Evolutionary conservation across 129 eudicot genomes (phyloP).

Genomic region (Escallonia rubra): DNA sequence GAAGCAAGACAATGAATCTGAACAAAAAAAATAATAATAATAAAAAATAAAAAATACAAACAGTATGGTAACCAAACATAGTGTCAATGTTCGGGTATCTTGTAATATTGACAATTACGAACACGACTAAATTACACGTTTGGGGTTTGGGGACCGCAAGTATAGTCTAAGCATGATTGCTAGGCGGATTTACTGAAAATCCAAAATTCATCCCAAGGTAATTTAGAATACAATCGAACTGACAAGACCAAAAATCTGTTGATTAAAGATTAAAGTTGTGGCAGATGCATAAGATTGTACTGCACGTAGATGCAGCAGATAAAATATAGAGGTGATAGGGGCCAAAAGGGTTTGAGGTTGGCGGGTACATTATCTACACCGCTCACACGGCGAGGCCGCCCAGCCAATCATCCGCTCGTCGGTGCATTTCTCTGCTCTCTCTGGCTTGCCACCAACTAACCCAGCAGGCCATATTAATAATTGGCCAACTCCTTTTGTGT

Average conservation of each 20-base stretch:
- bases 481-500: conserved; percentile 1
- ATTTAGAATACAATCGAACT: too few relatives aligned
- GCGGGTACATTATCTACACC: conserved; percentile 5
- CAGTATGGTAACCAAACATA: too few relatives aligned
- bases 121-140: too few relatives aligned
- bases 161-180: neutral
- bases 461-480: conserved; percentile 6
- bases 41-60: too few relatives aligned
- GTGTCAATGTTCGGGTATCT: too few relatives aligned
- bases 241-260: too few relatives aligned
- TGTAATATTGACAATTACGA: too few relatives aligned
- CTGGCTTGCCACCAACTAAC: conserved; percentile 13
- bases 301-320: neutral
- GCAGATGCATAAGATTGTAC: too few relatives aligned
- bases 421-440: conserved; percentile 21
- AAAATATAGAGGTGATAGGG: neutral
- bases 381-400: conserved; percentile 13
- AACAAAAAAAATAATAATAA: too few relatives aligned
- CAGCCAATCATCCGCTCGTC: conserved; percentile 32
- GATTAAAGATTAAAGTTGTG: too few relatives aligned
- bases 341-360: conserved; percentile 1
- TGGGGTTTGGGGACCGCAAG: too few relatives aligned
- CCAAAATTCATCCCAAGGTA: neutral
- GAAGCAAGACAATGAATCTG: too few relatives aligned
- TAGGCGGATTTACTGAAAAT: neutral